Percentiles rank a stretch among this genome's conserved stretches.
Conservation (phyloP, 306 rosid genomes). For the Medicago lupulina region DNA sequence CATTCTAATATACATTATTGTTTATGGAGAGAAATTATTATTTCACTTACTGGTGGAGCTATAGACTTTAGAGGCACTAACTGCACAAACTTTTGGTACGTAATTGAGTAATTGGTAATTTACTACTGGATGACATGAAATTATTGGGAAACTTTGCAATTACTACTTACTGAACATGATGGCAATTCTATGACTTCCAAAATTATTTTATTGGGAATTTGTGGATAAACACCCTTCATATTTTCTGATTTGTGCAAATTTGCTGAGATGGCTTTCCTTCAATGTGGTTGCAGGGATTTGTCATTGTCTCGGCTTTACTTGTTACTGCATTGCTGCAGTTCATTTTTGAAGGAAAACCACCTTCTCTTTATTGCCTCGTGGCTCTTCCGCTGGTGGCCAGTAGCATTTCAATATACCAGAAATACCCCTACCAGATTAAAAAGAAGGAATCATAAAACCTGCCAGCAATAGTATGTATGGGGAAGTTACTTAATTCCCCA, state of each 20-base stretch:
- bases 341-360: slow-evolving; percentile 93
- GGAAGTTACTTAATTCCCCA: slow-evolving; percentile 41
- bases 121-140: slow-evolving; percentile 10
- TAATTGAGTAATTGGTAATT: slow-evolving; percentile 8
- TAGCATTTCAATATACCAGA: slow-evolving; percentile 90
- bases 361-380: slow-evolving; percentile 80
- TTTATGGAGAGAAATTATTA: slow-evolving; percentile 8
- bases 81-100: not conserved
- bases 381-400: slow-evolving; percentile 87
- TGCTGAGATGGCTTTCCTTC: slow-evolving; percentile 19
- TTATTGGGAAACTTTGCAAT: slow-evolving; percentile 15
- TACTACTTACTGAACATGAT: slow-evolving; percentile 3
- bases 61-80: slow-evolving; percentile 19
- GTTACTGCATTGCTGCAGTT: slow-evolving; percentile 94
- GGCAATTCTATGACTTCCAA: slow-evolving; percentile 1
- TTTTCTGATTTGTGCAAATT: slow-evolving; percentile 12
- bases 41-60: slow-evolving; percentile 24
- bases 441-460: slow-evolving; percentile 65
- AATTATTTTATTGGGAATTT: slow-evolving; percentile 30
- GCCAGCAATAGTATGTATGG: slow-evolving; percentile 15
- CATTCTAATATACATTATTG: slow-evolving; percentile 17
- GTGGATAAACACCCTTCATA: slow-evolving; percentile 10
- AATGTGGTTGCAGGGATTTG: slow-evolving; percentile 87
- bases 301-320: slow-evolving; percentile 90
- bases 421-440: slow-evolving; percentile 75